These are phyloP conservation scores for Leavenworthia alabamica DNA, from an alignment of 345 rosid genomes.

Conservation along the genomic window DNA sequence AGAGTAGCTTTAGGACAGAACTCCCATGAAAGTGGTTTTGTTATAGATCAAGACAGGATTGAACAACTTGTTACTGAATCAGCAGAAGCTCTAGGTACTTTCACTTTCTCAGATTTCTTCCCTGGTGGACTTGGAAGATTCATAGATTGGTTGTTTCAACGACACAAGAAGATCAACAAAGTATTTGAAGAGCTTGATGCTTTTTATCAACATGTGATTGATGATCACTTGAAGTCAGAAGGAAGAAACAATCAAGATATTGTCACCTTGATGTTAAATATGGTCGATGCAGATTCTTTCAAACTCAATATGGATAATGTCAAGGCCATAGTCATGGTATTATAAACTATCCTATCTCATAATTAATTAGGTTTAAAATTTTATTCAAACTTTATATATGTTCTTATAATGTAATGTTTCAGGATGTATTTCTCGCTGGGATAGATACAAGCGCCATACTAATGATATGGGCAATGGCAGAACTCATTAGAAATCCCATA, in stretches of 20 bases:
- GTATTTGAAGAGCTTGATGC: slow-evolving; percentile 32
- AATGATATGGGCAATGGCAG: slow-evolving; percentile 52
- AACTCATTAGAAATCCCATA: slow-evolving; percentile 50
- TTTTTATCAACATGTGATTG: slow-evolving; percentile 38
- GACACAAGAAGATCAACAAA: slow-evolving; percentile 18
- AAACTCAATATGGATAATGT: background rate
- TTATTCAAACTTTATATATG: no score
- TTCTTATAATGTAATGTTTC: background rate
- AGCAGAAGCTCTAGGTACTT: background rate
- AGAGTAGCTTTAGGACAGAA: slow-evolving; percentile 39
- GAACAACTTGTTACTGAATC: background rate
- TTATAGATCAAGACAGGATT: slow-evolving; percentile 1
- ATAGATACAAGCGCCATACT: slow-evolving; percentile 52
- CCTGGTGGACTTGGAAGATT: slow-evolving; percentile 32
- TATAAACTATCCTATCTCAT: no score
- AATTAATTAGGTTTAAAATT: no score
- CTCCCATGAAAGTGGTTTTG: slow-evolving; percentile 18
- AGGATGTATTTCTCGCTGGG: slow-evolving; percentile 56
- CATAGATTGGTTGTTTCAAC: slow-evolving; percentile 35
- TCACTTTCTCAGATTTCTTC: slow-evolving; percentile 27
- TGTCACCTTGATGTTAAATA: slow-evolving; percentile 8
- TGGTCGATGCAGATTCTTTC: background rate
- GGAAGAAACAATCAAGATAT: slow-evolving; percentile 12
- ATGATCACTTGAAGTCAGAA: slow-evolving; percentile 39
- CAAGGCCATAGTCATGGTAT: slow-evolving; percentile 20